Evolutionary conservation across 768 basidiomycete species (phyloP).

Genomic region (Lactarius trivialis): DNA sequence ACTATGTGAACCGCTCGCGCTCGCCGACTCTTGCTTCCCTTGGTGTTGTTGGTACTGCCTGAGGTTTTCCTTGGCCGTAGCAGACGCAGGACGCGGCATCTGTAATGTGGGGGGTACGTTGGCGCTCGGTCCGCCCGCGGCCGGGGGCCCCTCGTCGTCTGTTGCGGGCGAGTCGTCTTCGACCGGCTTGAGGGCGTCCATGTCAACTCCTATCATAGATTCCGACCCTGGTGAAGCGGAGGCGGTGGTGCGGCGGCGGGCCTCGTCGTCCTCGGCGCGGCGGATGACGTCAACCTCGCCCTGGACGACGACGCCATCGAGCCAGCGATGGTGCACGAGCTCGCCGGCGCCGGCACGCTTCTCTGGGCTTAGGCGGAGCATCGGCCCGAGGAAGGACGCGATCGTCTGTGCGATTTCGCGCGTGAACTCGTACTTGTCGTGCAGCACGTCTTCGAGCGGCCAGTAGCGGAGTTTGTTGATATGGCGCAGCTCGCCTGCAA

Average conservation of each 20-base stretch:
- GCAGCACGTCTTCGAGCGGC: slow-evolving; percentile 74
- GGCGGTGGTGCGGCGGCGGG: slow-evolving; percentile 26
- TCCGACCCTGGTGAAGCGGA: not conserved
- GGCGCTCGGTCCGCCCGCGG: not conserved
- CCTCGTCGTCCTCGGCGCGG: slow-evolving; percentile 52
- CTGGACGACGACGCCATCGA: slow-evolving; percentile 78
- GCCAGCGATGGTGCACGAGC: slow-evolving; percentile 79
- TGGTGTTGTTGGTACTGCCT: slow-evolving; percentile 1
- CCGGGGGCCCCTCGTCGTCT: slow-evolving; percentile 17
- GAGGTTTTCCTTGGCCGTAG: slow-evolving; percentile 26
- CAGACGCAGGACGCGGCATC: slow-evolving; percentile 20
- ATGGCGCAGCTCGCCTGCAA: slow-evolving; percentile 75
- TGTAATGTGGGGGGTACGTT: slow-evolving; percentile 20
- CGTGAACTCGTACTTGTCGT: slow-evolving; percentile 95
- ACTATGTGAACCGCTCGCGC: slow-evolving; percentile 3
- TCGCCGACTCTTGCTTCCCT: not conserved
- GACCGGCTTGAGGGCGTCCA: slow-evolving; percentile 72
- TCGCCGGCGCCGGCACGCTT: slow-evolving; percentile 86
- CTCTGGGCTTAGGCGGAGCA: slow-evolving; percentile 86
- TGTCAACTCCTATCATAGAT: slow-evolving; percentile 26
- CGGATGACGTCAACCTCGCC: slow-evolving; percentile 83
- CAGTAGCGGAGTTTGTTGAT: slow-evolving; percentile 92
- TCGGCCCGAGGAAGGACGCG: slow-evolving; percentile 75
- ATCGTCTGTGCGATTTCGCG: slow-evolving; percentile 75
- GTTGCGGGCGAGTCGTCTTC: slow-evolving; percentile 39